Evolutionary conservation across 768 basidiomycete species (phyloP).

Genomic region (Auriscalpium orientale): DNA sequence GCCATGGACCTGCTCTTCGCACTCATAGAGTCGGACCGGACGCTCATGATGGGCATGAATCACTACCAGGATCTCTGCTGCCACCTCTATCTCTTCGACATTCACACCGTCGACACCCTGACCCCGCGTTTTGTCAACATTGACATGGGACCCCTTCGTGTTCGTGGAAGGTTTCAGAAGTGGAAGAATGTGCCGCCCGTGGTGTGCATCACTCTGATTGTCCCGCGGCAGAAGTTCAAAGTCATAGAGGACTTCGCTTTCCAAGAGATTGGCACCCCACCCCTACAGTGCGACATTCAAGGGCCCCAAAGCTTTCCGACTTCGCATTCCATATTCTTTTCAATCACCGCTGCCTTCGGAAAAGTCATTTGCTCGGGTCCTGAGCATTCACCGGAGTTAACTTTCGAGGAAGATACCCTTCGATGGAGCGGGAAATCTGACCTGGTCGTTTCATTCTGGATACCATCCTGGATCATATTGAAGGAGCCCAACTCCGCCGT

Average conservation of each 20-base stretch:
- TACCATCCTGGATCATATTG: constrained; percentile 22
- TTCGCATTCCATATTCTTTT: constrained; percentile 22
- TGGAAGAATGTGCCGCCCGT: constrained; percentile 29
- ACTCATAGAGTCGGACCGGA: constrained; percentile 13
- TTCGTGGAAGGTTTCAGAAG: constrained; percentile 3
- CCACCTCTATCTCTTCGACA: neutral
- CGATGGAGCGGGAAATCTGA: constrained; percentile 9
- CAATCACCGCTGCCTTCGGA: constrained; percentile 19
- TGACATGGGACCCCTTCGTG: constrained; percentile 5
- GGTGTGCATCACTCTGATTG: constrained; percentile 28
- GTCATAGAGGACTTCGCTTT: constrained; percentile 21
- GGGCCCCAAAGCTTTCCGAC: constrained; percentile 33
- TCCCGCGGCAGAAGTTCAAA: constrained; percentile 27
- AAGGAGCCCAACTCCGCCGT: constrained; percentile 10
- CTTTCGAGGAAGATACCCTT: neutral
- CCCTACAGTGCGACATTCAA: neutral
- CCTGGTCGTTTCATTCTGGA: constrained; percentile 17
- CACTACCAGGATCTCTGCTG: neutral
- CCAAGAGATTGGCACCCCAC: constrained; percentile 6
- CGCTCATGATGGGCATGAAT: constrained; percentile 19
- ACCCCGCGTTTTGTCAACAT: neutral
- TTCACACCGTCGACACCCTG: constrained; percentile 8
- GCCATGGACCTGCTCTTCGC: constrained; percentile 30
- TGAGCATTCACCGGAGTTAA: neutral
- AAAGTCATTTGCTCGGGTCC: neutral